phyloP scores from a whole-genome alignment of 768 basidiomycete genomes.

The Peribolospora kevripleyi region DNA sequence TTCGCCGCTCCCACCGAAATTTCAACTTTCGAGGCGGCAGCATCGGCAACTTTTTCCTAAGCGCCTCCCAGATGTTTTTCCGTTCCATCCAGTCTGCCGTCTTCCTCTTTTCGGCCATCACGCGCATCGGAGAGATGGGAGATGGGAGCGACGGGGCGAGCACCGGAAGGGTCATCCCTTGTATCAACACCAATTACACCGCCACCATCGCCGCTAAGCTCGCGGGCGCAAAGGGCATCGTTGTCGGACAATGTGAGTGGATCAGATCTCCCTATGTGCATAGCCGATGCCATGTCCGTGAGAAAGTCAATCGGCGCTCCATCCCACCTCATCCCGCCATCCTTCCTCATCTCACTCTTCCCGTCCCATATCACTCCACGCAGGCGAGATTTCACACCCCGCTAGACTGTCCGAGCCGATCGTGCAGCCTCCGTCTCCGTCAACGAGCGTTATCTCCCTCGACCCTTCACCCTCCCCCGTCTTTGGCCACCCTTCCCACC shows the following conservation, averaged over 20 bases:
- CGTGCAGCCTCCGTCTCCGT: too few species aligned
- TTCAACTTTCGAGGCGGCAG: conserved; percentile 74
- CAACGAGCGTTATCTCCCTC: background rate
- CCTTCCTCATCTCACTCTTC: too few species aligned
- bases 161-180: conserved; percentile 57
- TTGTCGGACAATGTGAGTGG: too few species aligned
- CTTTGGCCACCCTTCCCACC: conserved; percentile 16
- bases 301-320: too few species aligned
- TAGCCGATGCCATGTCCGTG: too few species aligned
- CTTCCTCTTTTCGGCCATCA: conserved; percentile 51
- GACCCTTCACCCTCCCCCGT: conserved; percentile 1
- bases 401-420: conserved; percentile 15
- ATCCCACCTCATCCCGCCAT: too few species aligned
- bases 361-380: conserved; percentile 12
- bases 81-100: conserved; percentile 80
- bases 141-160: conserved; percentile 19
- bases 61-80: conserved; percentile 70
- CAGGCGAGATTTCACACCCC: conserved; percentile 74
- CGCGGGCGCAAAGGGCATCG: background rate
- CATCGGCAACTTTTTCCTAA: conserved; percentile 39
- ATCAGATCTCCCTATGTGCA: too few species aligned
- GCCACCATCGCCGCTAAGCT: conserved; percentile 62
- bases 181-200: conserved; percentile 77
- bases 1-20: conserved; percentile 69
- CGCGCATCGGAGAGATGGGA: conserved; percentile 37